Conservation (phyloP, 1,139 yeast species). For the Yamadazyma dendronema region DNA sequence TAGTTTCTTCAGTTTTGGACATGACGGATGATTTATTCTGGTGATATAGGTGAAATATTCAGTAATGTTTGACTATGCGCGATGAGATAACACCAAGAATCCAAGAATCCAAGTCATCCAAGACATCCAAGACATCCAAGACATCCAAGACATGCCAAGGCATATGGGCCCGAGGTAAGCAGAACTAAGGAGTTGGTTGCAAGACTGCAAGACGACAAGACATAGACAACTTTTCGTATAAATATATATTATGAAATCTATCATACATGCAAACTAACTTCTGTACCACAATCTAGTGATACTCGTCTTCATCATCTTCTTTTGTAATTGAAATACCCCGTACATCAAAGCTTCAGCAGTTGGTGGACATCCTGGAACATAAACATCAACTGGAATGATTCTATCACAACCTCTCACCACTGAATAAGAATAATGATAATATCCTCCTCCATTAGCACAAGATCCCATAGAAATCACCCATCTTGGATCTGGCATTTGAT, state of each 20-base stretch:
- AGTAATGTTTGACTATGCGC: too few species aligned
- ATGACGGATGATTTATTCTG: too few species aligned
- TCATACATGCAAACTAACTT: constrained; percentile 32
- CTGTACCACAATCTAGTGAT: constrained; percentile 87
- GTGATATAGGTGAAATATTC: too few species aligned
- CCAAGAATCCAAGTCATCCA: too few species aligned
- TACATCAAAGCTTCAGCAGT: constrained; percentile 89
- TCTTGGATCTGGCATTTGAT: constrained; percentile 93
- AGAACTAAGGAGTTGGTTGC: too few species aligned
- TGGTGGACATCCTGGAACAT: constrained; percentile 94
- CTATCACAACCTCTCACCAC: constrained; percentile 92
- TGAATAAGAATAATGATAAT: constrained; percentile 85
- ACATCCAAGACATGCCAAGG: too few species aligned
- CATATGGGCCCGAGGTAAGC: too few species aligned
- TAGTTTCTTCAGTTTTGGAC: constrained; percentile 3
- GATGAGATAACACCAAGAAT: too few species aligned
- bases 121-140: too few species aligned
- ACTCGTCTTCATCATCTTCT: constrained; percentile 82
- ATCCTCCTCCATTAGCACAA: constrained; percentile 94
- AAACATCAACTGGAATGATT: constrained; percentile 83
- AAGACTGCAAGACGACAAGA: background rate
- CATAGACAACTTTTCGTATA: background rate
- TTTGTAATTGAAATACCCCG: constrained; percentile 85
- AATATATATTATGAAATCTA: constrained; percentile 2
- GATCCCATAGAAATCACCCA: constrained; percentile 93